phyloP scores from a whole-genome alignment of 1,284 basidiomycete species.

The Apiotrichum sp. region DNA sequence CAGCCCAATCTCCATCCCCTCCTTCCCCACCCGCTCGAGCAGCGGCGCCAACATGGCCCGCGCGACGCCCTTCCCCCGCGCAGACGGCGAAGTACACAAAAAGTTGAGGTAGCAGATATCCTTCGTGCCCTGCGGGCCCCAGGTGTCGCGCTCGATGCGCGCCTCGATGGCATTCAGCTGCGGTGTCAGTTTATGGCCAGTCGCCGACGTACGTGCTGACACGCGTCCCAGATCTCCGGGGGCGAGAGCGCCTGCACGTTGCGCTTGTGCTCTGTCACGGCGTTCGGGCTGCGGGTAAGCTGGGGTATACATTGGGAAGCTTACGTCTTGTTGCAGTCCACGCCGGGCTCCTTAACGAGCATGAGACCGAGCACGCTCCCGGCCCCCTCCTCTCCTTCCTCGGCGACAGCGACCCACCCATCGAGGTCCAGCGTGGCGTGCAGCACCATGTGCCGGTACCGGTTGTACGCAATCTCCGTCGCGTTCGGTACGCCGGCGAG shows the following conservation, averaged over 20 bases:
- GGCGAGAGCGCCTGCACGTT: not conserved
- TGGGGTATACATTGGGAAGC: not conserved
- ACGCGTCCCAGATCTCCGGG: not conserved
- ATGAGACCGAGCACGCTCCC: not conserved
- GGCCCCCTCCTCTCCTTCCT: not conserved
- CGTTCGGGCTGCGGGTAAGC: not conserved
- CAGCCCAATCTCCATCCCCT: constrained; percentile 1
- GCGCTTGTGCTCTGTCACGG: constrained; percentile 1
- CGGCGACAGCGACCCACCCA: not conserved
- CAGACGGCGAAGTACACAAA: not conserved
- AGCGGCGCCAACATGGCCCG: not conserved
- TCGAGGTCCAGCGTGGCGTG: constrained; percentile 2
- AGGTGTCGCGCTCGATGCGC: not conserved
- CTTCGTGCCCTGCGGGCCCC: not conserved
- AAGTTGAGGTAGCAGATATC: constrained; percentile 1
- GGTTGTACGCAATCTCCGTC: not conserved
- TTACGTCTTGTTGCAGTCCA: not conserved
- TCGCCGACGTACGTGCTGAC: not conserved
- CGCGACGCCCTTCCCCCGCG: not conserved
- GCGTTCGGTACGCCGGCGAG: not conserved
- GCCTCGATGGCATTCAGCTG: not conserved
- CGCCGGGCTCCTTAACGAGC: not conserved
- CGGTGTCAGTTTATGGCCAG: too few relatives aligned
- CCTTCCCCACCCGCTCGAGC: not conserved
- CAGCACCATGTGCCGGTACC: not conserved